Evolutionary conservation across 331 rosid species (phyloP), one percentile per base, ranked within the genome.

Genomic region (Quercus phellos): DNA sequence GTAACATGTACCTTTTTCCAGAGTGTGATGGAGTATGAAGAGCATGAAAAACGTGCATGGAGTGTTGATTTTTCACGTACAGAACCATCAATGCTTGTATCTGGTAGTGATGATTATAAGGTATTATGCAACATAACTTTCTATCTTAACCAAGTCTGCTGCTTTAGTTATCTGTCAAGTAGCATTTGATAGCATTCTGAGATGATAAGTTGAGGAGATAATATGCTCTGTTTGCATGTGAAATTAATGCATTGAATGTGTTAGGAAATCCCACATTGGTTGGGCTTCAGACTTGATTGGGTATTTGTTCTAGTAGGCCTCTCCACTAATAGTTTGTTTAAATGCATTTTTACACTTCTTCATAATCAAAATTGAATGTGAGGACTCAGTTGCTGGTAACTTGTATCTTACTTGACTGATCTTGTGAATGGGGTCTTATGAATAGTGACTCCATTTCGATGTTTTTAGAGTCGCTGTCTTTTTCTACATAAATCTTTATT

Each of bases 51-150:
- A 68, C 96, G 99, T 71, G 96, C 98, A 5, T 95, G 99, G 99
- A 95, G 99, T 84, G 99, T 95, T 84, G 99, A 95, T 84, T 95
- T 91, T 88, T 93, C 99, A 10, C 88, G 92, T 79, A 92, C 97
- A 54, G 98, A 93, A 18, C 99, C 99, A 51, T 85, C 94, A 5
- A 93, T 85, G 98, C 96, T 95, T 67, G 94, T 95, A 71, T 95
- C 98, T 61, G 98, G 99, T 72, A 95, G 99, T 53, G 99, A 95
- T 86, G 99, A 95, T 84, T 95, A 97, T 84, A 95, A 95, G 96
- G 99, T 95, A 85, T 66, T 68, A 34, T 26, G 27, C 55, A 68
- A 73, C 55, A 70, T 58, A 75, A 50, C 8, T 22, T 73, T 70
- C 6, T 21, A 56, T 64, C 56, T 71, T 46, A 72, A 64, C 77